phyloP scores from a whole-genome alignment of 2,329 filamentous ascomycete genomes.

The Boeremia lycopersici region DNA sequence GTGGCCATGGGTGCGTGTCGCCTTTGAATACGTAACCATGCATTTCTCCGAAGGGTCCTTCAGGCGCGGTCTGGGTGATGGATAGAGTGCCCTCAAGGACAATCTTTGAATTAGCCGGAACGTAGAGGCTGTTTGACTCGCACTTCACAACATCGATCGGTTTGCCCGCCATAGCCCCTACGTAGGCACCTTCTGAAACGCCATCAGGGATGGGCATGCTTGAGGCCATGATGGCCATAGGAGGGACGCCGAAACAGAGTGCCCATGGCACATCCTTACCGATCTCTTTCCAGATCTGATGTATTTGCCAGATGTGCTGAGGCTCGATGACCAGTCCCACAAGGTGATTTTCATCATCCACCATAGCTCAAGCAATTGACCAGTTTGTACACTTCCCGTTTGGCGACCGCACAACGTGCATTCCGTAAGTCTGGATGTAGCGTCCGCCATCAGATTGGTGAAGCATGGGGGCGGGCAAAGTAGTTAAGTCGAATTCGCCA shows the following conservation, averaged over 20 bases:
- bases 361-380: too few species aligned
- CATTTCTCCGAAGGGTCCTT: slow-evolving; percentile 59
- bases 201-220: slow-evolving; percentile 50
- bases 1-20: slow-evolving; percentile 48
- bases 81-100: slow-evolving; percentile 59
- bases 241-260: slow-evolving; percentile 58
- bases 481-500: too few species aligned
- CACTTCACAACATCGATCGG: slow-evolving; percentile 59
- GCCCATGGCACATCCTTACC: slow-evolving; percentile 53
- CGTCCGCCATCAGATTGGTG: too few species aligned
- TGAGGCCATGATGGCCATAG: slow-evolving; percentile 56
- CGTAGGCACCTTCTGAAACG: slow-evolving; percentile 56
- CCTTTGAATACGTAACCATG: slow-evolving; percentile 53
- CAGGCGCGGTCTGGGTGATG: slow-evolving; percentile 48
- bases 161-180: slow-evolving; percentile 54
- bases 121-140: slow-evolving; percentile 56
- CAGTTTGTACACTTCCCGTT: too few species aligned
- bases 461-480: too few species aligned
- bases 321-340: slow-evolving; percentile 48
- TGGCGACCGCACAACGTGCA: too few species aligned
- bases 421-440: too few species aligned
- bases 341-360: too few species aligned
- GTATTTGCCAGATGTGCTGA: slow-evolving; percentile 57
- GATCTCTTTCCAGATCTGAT: slow-evolving; percentile 54
- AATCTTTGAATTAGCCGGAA: slow-evolving; percentile 59